Base-by-base conservation (phyloP, 352 stramenopile species). In the Elongisporangium undulatum region DNA sequence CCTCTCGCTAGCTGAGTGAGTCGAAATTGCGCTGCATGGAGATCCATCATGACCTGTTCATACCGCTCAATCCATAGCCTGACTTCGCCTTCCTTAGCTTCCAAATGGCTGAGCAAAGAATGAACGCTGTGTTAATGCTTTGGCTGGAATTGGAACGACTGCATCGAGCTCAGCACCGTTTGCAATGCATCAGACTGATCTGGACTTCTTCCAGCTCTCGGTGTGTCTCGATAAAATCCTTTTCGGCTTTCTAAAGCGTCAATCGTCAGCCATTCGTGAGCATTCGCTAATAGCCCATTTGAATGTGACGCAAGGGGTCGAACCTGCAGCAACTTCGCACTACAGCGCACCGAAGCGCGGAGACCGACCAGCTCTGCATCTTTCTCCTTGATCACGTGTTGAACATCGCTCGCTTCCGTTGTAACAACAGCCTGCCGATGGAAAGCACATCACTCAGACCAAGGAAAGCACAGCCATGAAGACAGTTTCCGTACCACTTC, bases 31-130 rank as follows among this genome's bases (percentile, higher is more conserved):
- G 84, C 75, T 8, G 75, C 82, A 53, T 94, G 84, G 9, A 94
- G 68, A 56, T 94, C 84, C 63, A 94, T 74, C 82, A 92, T 94
- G 21, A 90, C 84, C 58, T 94, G 84, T 34, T 94, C 83, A 51
- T 94, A 94, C 51, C 82, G 71, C 53, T 90, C 72, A 24, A 91
- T 89, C 84, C 84, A 94, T 3, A 89, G 53, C 7, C 71, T 69
- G 7, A 88, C 75, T 61, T 92, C 80, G 1, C 68, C 62, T 17
- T 87, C 75, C 26, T 84, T 85, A 17, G 74, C 34, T 69, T 3
- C 59, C 69, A 9, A 85, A 39, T 58, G 73, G 52, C 5, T 58
- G 10, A 19, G 20, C 8, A 54, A 21, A 24, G 16, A 8, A 52
- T 38, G 26, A 38, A 8, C 6, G 26, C 2, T 45, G 34, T 12